Evolutionary conservation across 805 yeast genomes (phyloP).

Genomic region (Zygoascus ofunaensis): DNA sequence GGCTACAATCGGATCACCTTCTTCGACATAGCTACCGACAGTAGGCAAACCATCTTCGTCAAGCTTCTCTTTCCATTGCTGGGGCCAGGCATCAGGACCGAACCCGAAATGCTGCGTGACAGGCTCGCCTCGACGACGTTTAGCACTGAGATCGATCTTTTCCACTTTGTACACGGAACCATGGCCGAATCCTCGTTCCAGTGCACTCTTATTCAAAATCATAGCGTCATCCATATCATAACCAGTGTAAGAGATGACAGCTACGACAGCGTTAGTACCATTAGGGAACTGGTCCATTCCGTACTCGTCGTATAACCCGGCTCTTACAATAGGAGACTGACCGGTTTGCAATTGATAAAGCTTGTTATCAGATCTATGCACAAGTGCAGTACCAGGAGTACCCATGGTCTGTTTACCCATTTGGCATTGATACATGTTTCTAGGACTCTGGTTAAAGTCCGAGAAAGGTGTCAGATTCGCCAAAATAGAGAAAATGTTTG

Average conservation of each 20-base stretch:
- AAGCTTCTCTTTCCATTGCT: conserved; percentile 75
- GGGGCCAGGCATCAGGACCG: conserved; percentile 89
- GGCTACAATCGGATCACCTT: conserved; percentile 94
- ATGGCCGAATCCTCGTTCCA: conserved; percentile 95
- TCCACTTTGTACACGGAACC: conserved; percentile 96
- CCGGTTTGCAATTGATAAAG: conserved; percentile 88
- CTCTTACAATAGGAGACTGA: conserved; percentile 94
- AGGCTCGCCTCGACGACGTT: conserved; percentile 87
- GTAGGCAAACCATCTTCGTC: conserved; percentile 91
- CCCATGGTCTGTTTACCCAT: conserved; percentile 99
- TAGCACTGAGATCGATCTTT: conserved; percentile 69
- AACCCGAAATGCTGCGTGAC: conserved; percentile 90
- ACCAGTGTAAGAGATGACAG: conserved; percentile 97
- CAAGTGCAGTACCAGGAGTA: conserved; percentile 94
- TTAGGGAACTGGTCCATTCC: conserved; percentile 98
- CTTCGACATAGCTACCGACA: conserved; percentile 79
- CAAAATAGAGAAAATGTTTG: conserved; percentile 85
- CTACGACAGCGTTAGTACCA: conserved; percentile 97
- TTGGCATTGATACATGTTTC: conserved; percentile 99
- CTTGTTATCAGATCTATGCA: conserved; percentile 90
- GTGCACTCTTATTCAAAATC: conserved; percentile 91
- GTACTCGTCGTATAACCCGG: conserved; percentile 85
- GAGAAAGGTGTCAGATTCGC: conserved; percentile 98
- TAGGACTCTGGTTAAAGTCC: conserved; percentile 97
- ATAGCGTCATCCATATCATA: conserved; percentile 97